Evolutionary conservation across 352 stramenopile species (phyloP).

Genomic region (Globisporangium solare): DNA sequence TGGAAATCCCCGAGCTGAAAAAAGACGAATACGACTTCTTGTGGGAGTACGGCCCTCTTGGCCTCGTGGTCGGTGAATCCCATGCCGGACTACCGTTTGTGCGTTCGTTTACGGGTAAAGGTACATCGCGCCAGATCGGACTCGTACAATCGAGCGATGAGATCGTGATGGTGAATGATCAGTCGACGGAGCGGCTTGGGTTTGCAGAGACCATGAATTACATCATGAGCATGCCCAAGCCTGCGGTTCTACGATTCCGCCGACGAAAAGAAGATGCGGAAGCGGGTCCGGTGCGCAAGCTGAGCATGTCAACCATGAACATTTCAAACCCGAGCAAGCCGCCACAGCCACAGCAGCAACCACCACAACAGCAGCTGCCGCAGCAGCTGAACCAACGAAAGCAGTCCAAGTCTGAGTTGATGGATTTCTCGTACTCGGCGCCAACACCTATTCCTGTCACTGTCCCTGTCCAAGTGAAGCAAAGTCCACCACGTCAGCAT

Average conservation of each 20-base stretch:
- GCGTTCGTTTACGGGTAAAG: conserved; percentile 77
- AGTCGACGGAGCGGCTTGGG: conserved; percentile 35
- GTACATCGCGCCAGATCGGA: conserved; percentile 60
- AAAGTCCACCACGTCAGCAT: conserved; percentile 3
- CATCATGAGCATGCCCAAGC: conserved; percentile 83
- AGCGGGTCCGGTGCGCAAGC: conserved; percentile 1
- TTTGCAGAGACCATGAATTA: conserved; percentile 83
- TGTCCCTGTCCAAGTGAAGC: not conserved
- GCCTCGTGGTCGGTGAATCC: conserved; percentile 66
- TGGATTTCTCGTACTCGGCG: conserved; percentile 3
- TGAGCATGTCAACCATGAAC: conserved; percentile 4
- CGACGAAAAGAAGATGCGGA: conserved; percentile 11
- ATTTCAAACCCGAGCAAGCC: conserved; percentile 8
- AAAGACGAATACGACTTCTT: conserved; percentile 82
- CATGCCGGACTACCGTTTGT: conserved; percentile 57
- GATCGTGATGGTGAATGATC: conserved; percentile 80
- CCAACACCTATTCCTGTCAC: not conserved
- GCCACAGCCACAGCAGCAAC: conserved; percentile 22
- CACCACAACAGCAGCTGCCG: conserved; percentile 15
- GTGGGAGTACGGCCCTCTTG: conserved; percentile 75
- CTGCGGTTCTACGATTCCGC: conserved; percentile 70
- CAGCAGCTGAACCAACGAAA: conserved; percentile 18
- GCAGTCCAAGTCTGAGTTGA: conserved; percentile 9
- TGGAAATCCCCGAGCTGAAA: conserved; percentile 39
- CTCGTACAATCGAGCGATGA: conserved; percentile 75